These are phyloP conservation scores for Colletotrichum siamense DNA, from an alignment of 2,329 filamentous ascomycete species.

Conservation along the genomic window DNA sequence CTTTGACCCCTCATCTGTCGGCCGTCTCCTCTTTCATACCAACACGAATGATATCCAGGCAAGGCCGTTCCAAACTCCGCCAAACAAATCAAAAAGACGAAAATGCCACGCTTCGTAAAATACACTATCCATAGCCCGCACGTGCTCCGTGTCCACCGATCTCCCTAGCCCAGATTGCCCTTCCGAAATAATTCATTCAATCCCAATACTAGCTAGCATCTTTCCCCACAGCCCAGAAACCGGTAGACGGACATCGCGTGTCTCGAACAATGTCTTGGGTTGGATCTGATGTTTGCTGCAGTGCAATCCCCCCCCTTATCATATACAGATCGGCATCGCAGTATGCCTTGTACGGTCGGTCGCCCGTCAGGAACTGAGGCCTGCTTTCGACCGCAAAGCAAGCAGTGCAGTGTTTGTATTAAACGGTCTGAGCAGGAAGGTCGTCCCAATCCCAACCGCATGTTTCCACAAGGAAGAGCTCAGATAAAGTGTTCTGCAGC, in stretches of 20 bases:
- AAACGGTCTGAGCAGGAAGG: neutral
- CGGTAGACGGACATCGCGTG: neutral
- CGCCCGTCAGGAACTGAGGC: neutral
- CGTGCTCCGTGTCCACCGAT: conserved; percentile 3
- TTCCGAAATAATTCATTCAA: neutral
- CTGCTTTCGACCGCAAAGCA: neutral
- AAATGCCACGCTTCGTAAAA: neutral
- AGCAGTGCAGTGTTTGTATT: neutral
- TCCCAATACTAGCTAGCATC: neutral
- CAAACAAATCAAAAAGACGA: neutral
- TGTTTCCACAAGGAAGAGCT: neutral
- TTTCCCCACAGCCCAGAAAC: neutral
- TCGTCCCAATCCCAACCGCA: neutral
- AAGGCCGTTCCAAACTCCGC: neutral
- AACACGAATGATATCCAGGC: neutral
- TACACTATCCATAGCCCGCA: neutral
- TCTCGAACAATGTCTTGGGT: neutral
- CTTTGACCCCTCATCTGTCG: conserved; percentile 5
- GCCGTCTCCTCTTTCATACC: neutral
- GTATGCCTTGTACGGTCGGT: neutral
- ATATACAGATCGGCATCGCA: neutral
- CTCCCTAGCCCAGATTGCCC: neutral
- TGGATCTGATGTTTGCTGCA: neutral
- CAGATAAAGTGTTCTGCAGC: neutral
- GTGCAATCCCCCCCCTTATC: neutral